Percentiles rank a stretch among this genome's conserved stretches.
Conservation (phyloP, 768 basidiomycete genomes). For the Xanthoconium stramineum region DNA sequence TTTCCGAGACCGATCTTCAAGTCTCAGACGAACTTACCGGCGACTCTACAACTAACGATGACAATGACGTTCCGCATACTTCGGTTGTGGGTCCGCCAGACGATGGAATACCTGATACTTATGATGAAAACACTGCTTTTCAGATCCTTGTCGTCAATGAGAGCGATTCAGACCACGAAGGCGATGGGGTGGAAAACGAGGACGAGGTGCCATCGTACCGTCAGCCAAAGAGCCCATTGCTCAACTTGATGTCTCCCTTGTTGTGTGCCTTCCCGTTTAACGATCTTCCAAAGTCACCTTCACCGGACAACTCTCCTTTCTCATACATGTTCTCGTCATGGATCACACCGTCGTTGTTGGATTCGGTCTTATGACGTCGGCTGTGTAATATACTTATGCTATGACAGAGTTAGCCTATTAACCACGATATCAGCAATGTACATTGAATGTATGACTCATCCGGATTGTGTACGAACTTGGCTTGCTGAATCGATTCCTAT, state of each 20-base stretch:
- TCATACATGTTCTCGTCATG: conserved; percentile 19
- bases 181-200: neutral
- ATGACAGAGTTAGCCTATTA: too few species aligned
- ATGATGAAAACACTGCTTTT: neutral
- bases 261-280: conserved; percentile 4
- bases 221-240: conserved; percentile 7
- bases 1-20: neutral
- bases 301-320: neutral
- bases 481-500: too few species aligned
- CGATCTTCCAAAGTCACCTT: conserved; percentile 15
- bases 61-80: conserved; percentile 1
- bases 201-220: neutral
- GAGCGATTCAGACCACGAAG: neutral
- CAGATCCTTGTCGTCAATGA: conserved; percentile 10
- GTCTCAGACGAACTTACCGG: neutral
- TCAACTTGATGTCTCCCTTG: conserved; percentile 7
- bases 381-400: neutral
- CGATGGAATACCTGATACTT: neutral
- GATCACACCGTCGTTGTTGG: conserved; percentile 16
- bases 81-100: neutral
- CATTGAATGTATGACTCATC: too few species aligned
- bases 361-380: conserved; percentile 13
- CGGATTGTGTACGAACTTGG: too few species aligned
- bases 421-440: too few species aligned
- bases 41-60: neutral